phyloP scores from a whole-genome alignment of 1,284 basidiomycete genomes.

The Farysia itapuensis region DNA sequence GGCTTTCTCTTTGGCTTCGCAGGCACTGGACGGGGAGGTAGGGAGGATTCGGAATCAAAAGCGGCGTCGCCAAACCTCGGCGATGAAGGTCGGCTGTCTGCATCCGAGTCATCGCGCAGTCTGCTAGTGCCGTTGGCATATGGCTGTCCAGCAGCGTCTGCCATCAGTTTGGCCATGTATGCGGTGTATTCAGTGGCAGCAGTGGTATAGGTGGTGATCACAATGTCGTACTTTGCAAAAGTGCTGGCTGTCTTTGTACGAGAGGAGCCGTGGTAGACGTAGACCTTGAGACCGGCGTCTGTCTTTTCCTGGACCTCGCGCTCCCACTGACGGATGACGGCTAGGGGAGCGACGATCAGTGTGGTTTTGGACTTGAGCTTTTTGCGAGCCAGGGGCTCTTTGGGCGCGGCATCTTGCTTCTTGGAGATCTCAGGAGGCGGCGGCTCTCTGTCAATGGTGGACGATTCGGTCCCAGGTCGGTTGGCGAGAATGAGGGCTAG shows the following conservation, averaged over 20 bases:
- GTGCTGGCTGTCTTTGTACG: conserved; percentile 36
- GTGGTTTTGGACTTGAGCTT: conserved; percentile 17
- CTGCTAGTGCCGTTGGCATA: background rate
- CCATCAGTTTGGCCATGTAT: conserved; percentile 14
- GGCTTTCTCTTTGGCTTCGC: conserved; percentile 60
- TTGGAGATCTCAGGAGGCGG: conserved; percentile 7
- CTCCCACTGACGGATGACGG: conserved; percentile 89
- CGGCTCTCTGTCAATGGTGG: conserved; percentile 72
- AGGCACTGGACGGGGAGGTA: conserved; percentile 48
- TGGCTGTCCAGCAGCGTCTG: conserved; percentile 1
- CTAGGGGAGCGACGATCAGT: conserved; percentile 61
- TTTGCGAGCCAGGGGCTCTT: background rate
- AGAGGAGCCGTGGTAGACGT: conserved; percentile 52
- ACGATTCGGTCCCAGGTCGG: conserved; percentile 70
- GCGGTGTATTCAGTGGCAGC: conserved; percentile 42
- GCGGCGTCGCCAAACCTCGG: background rate
- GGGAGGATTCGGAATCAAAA: conserved; percentile 50
- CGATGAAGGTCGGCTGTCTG: background rate
- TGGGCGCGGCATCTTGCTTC: conserved; percentile 1
- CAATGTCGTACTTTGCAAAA: conserved; percentile 45
- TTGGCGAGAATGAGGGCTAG: conserved; percentile 91
- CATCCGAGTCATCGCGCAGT: conserved; percentile 8
- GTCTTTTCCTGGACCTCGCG: conserved; percentile 80
- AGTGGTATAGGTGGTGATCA: conserved; percentile 56
- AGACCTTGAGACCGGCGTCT: conserved; percentile 42